Evolutionary conservation across 1,139 yeast genomes (phyloP).

Genomic region (Yamadazyma pseudoaaseri): DNA sequence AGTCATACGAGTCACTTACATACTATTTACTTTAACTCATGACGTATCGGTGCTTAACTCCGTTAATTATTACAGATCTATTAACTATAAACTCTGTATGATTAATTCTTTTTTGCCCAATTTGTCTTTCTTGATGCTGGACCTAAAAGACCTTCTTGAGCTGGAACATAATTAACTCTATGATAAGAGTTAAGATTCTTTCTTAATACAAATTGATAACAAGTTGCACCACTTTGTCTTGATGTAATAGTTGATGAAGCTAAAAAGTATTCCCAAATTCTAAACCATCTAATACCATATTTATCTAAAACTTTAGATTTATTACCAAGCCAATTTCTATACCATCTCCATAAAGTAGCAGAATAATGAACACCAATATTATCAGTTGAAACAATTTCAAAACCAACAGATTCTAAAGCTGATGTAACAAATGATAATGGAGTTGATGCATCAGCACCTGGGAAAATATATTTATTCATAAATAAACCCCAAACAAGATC

Average conservation of each 20-base stretch:
- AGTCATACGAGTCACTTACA: constrained; percentile 3
- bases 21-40: constrained; percentile 1
- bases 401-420: constrained; percentile 78
- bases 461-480: constrained; percentile 95
- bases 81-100: too few relatives aligned
- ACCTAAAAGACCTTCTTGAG: constrained; percentile 71
- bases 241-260: constrained; percentile 79
- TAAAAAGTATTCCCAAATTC: constrained; percentile 92
- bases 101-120: constrained; percentile 30
- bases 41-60: background rate
- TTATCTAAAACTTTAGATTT: constrained; percentile 72
- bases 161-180: constrained; percentile 77
- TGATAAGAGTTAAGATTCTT: constrained; percentile 85
- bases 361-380: constrained; percentile 93
- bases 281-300: constrained; percentile 88
- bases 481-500: constrained; percentile 93
- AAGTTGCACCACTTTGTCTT: constrained; percentile 92
- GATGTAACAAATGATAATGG: constrained; percentile 83
- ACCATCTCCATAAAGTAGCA: constrained; percentile 92
- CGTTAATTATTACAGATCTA: constrained; percentile 1
- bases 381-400: constrained; percentile 81
- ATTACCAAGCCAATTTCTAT: constrained; percentile 91
- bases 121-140: constrained; percentile 53
- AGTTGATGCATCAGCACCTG: constrained; percentile 97
- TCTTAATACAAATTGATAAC: constrained; percentile 88